Percentiles rank a stretch among this genome's conserved stretches.
These are phyloP conservation scores for Alternaria panax DNA, from an alignment of 2,329 filamentous ascomycete species.

Conservation along the genomic window DNA sequence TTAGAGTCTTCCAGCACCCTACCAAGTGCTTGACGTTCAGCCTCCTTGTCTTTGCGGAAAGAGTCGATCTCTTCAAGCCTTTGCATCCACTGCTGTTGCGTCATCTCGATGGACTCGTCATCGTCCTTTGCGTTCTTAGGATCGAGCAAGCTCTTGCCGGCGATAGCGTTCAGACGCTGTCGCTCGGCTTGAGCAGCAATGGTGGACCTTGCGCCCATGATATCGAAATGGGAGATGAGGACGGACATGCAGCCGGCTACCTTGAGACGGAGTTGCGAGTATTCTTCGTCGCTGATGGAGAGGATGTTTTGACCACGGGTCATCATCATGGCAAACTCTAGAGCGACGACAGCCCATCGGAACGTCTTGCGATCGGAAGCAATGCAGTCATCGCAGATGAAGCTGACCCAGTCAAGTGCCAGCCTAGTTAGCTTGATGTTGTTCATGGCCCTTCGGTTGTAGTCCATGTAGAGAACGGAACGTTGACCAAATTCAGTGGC, in stretches of 20 bases:
- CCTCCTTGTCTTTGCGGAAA: conserved; percentile 76
- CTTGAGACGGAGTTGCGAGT: conserved; percentile 80
- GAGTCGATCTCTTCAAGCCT: conserved; percentile 80
- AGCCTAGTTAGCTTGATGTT: conserved; percentile 93
- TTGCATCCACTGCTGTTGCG: conserved; percentile 77
- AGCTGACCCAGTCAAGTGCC: conserved; percentile 95
- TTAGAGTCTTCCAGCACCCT: conserved; percentile 92
- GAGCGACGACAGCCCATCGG: conserved; percentile 91
- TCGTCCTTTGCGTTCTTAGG: conserved; percentile 78
- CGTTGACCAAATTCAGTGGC: conserved; percentile 98
- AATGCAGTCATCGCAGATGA: conserved; percentile 96
- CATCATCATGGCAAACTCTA: conserved; percentile 98
- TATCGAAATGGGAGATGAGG: conserved; percentile 97
- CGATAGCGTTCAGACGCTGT: conserved; percentile 81
- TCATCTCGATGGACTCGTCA: conserved; percentile 79
- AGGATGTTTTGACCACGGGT: conserved; percentile 92
- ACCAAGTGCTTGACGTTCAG: conserved; percentile 86
- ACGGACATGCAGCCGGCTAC: conserved; percentile 98
- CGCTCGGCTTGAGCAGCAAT: conserved; percentile 94
- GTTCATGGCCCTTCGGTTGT: conserved; percentile 94
- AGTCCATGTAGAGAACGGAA: conserved; percentile 93
- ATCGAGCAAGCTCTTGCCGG: conserved; percentile 79
- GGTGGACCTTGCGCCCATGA: conserved; percentile 95
- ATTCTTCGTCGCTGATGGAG: conserved; percentile 88
- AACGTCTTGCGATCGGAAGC: conserved; percentile 95